Base-by-base conservation (phyloP, 2,329 filamentous ascomycete genomes). In the Pseudogymnoascus sp. region DNA sequence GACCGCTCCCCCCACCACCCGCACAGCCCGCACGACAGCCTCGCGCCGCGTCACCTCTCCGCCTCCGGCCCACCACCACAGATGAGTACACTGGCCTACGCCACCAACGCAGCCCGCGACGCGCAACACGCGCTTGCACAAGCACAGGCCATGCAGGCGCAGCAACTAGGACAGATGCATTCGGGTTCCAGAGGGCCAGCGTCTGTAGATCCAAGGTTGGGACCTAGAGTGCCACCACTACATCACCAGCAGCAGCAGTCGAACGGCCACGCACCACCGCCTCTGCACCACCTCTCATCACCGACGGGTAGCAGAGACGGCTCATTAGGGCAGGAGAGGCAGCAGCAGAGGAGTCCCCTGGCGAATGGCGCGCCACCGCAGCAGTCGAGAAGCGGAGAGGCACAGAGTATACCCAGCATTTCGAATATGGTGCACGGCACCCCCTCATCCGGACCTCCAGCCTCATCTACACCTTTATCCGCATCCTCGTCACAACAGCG, bases 371-470 rank as follows among this genome's bases (percentile, higher is more conserved):
- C 43, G 7, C 43, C 21, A 4, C 43, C 43, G 3, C 43, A 43
- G 11, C 41, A 49, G 21, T 26, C 43, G 43, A 49, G 43, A 6
- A 49, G 43, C 4, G 43, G 43, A 26, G 43, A 49, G 12, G 43
- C 43, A 4, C 43, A 49, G 21, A 63, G 29, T 12, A 63, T 63
- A 16, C 61, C 61, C 19, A 59, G 45, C 26, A 60, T 73, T 38
- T 71, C 69, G 10, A 66, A 63, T 55, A 60, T 72, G 59, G 70
- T 72, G 5, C 71, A 72, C 33, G 66, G 68, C 7, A 69, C 67
- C 2, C 67, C 43, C 21, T 49, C 43, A 4, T 49, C 43, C 12
- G 21, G 43, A 6, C 43, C 43, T 3, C 43, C 43, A n/a, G 21
- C 21, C 12, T 49, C 43, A 2, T 49, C 43, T 8, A 8, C 43